Conservation (phyloP, 2,329 filamentous ascomycete species). For the Alternaria ethzedia region DNA sequence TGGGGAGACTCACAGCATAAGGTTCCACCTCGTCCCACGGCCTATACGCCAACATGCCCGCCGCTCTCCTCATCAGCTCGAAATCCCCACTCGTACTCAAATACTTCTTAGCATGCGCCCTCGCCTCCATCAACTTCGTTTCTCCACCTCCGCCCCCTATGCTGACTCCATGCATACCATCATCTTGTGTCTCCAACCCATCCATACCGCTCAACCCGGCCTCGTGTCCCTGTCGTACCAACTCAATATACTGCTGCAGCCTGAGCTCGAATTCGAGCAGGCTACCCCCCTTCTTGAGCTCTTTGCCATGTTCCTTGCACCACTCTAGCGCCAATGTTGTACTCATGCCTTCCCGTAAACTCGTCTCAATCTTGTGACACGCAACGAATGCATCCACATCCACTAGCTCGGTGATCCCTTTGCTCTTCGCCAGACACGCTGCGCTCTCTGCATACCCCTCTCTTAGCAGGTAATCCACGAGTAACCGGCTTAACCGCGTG, state of each 20-base stretch:
- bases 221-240: conserved; percentile 68
- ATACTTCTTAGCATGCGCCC: conserved; percentile 81
- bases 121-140: conserved; percentile 74
- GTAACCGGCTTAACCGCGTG: conserved; percentile 77
- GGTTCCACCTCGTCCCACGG: conserved; percentile 65
- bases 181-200: conserved; percentile 26
- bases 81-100: conserved; percentile 73
- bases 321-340: conserved; percentile 83
- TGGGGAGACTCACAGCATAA: conserved; percentile 59
- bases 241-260: conserved; percentile 92
- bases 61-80: conserved; percentile 74
- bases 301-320: conserved; percentile 93
- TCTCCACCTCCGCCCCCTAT: conserved; percentile 43
- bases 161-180: conserved; percentile 71
- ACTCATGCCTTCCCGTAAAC: conserved; percentile 68
- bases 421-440: conserved; percentile 73
- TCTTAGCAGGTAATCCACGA: conserved; percentile 92
- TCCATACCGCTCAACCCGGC: conserved; percentile 33
- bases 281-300: conserved; percentile 85
- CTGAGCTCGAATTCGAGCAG: conserved; percentile 92
- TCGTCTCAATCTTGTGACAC: conserved; percentile 78
- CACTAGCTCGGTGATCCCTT: conserved; percentile 79
- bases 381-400: conserved; percentile 87
- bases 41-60: conserved; percentile 78
- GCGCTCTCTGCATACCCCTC: conserved; percentile 84